Conservation (phyloP, 2,329 filamentous ascomycete genomes). For the Aspergillus fumigatiaffinis region DNA sequence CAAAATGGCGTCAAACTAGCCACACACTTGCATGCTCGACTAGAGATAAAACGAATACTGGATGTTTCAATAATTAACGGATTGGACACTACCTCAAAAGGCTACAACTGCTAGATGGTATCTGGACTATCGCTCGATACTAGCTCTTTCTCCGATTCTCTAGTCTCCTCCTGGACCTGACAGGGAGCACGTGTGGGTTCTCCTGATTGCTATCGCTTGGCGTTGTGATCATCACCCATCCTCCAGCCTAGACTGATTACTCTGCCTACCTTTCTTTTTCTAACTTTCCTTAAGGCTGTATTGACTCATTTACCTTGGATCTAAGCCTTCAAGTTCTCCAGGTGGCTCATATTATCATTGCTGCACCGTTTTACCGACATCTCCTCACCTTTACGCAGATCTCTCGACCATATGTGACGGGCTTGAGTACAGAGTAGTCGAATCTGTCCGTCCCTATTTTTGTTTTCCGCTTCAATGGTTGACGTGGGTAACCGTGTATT, state of each 20-base stretch:
- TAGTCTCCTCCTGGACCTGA: conserved; percentile 2
- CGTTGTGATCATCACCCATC: conserved; percentile 10
- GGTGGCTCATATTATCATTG: background rate
- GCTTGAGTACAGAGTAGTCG: background rate
- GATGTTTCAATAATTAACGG: background rate
- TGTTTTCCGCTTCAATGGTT: background rate
- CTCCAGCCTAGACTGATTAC: background rate
- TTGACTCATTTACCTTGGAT: background rate
- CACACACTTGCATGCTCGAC: background rate
- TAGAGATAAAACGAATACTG: background rate
- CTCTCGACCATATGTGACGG: background rate
- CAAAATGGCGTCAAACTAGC: background rate
- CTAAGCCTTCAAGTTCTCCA: background rate
- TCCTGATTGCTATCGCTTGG: conserved; percentile 15
- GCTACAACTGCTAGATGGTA: background rate
- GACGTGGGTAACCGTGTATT: conserved; percentile 16
- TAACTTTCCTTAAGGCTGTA: conserved; percentile 13
- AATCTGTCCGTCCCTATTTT: background rate
- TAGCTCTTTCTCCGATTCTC: background rate
- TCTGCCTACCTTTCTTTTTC: background rate
- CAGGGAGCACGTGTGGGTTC: conserved; percentile 16
- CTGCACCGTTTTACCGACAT: background rate
- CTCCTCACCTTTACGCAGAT: background rate
- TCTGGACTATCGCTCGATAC: background rate
- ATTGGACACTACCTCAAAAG: background rate